Percentiles rank a stretch among this genome's conserved stretches.
Conservation (phyloP, 306 rosid genomes). For the Canavalia gladiata region DNA sequence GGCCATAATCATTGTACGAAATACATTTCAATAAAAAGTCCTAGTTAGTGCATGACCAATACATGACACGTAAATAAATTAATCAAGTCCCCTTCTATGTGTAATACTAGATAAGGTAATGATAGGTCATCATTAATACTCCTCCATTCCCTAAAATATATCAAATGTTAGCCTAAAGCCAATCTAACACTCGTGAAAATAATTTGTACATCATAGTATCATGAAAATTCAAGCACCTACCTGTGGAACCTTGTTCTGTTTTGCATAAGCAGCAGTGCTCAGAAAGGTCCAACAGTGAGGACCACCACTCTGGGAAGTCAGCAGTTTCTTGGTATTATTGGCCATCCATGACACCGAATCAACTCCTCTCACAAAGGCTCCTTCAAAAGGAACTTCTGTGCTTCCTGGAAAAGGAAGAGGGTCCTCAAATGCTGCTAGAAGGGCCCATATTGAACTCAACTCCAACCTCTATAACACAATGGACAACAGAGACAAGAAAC, state of each 20-base stretch:
- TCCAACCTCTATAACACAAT: conserved; percentile 74
- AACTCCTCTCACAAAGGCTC: conserved; percentile 92
- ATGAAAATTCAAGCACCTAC: conserved; percentile 53
- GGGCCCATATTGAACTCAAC: conserved; percentile 96
- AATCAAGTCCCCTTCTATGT: conserved; percentile 31
- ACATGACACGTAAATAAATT: conserved; percentile 19
- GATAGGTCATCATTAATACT: conserved; percentile 14
- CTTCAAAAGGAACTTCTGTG: conserved; percentile 79
- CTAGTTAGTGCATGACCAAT: conserved; percentile 2
- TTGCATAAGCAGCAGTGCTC: conserved; percentile 85
- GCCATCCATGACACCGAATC: conserved; percentile 96
- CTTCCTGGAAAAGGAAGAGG: conserved; percentile 71
- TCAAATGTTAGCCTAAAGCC: conserved; percentile 25
- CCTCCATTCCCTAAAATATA: neutral
- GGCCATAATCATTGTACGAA: conserved; percentile 3
- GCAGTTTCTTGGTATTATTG: conserved; percentile 80
- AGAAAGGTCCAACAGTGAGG: conserved; percentile 96
- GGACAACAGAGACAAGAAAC: conserved; percentile 44
- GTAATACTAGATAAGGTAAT: neutral
- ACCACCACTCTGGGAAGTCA: conserved; percentile 59
- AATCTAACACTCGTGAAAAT: conserved; percentile 18
- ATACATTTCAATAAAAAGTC: conserved; percentile 19
- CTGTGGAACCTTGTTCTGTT: conserved; percentile 95
- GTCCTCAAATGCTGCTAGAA: conserved; percentile 91
- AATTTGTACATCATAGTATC: neutral